phyloP scores from a whole-genome alignment of 1,284 basidiomycete species.

The Volvariella volvacea region DNA sequence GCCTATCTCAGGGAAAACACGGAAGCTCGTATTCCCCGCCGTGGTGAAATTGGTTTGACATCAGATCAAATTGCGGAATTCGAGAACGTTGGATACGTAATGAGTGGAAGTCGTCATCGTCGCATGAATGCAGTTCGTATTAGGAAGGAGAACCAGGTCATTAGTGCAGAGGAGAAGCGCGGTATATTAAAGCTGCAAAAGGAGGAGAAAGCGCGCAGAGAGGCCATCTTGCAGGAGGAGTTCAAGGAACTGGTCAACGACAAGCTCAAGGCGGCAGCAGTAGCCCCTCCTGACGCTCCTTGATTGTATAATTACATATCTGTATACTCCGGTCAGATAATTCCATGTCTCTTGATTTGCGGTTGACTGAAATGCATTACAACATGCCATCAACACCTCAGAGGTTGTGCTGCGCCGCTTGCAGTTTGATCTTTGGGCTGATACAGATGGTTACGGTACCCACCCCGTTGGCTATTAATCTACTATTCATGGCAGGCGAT shows the following conservation, averaged over 20 bases:
- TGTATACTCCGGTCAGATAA: no score
- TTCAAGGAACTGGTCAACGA: conserved; percentile 77
- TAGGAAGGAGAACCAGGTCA: conserved; percentile 98
- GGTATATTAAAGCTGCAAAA: conserved; percentile 89
- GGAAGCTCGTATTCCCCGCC: conserved; percentile 89
- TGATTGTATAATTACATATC: no score
- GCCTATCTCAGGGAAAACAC: conserved; percentile 87
- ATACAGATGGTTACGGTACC: no score
- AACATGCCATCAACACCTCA: no score
- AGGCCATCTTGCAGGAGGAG: conserved; percentile 74
- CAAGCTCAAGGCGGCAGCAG: conserved; percentile 52
- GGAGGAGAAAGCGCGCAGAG: conserved; percentile 88
- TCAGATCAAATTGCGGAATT: conserved; percentile 82
- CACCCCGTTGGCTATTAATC: no score
- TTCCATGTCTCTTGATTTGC: no score
- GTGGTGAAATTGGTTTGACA: conserved; percentile 95
- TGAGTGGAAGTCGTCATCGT: conserved; percentile 91
- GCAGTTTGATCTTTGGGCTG: no score
- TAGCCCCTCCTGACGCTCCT: no score
- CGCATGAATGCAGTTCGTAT: conserved; percentile 97
- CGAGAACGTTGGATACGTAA: conserved; percentile 93
- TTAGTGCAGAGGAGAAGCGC: conserved; percentile 95
- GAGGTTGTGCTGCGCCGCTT: no score
- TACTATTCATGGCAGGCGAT: no score
- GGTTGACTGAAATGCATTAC: no score